phyloP scores from a whole-genome alignment of 495 filamentous ascomycete species.

The Penicillium odoratum region DNA sequence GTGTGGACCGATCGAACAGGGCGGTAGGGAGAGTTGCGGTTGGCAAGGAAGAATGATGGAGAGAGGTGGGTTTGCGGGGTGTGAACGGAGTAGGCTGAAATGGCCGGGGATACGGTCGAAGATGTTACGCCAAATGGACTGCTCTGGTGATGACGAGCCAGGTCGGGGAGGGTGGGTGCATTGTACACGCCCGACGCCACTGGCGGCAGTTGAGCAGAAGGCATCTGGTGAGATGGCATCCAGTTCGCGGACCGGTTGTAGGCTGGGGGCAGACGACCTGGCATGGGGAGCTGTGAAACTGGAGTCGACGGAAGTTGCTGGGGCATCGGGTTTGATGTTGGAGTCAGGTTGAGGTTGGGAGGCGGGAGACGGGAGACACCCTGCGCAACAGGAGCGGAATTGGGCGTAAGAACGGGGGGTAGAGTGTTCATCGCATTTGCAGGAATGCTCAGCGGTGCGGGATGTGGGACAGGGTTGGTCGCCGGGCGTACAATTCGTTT shows the following conservation, averaged over 20 bases:
- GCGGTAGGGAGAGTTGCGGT: slow-evolving; percentile 83
- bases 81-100: slow-evolving; percentile 43
- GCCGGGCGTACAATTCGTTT: slow-evolving; percentile 56
- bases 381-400: slow-evolving; percentile 32
- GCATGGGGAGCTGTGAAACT: slow-evolving; percentile 49
- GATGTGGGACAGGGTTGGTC: slow-evolving; percentile 30
- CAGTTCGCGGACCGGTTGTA: slow-evolving; percentile 52
- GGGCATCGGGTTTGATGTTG: slow-evolving; percentile 37
- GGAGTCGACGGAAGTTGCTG: slow-evolving; percentile 47
- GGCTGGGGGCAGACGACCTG: slow-evolving; percentile 59
- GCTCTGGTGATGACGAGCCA: slow-evolving; percentile 36
- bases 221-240: slow-evolving; percentile 40
- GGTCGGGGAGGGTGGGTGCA: slow-evolving; percentile 54
- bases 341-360: slow-evolving; percentile 52
- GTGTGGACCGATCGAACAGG: slow-evolving; percentile 88
- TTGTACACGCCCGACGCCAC: slow-evolving; percentile 46
- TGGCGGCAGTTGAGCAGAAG: slow-evolving; percentile 41
- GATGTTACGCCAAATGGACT: slow-evolving; percentile 41
- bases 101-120: slow-evolving; percentile 40
- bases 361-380: slow-evolving; percentile 54
- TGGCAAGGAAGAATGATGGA: slow-evolving; percentile 60
- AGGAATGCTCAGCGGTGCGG: slow-evolving; percentile 28
- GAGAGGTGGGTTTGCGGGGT: slow-evolving; percentile 58
- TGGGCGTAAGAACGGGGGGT: slow-evolving; percentile 39
- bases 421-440: slow-evolving; percentile 32